Evolutionary conservation across 2,329 filamentous ascomycete genomes (phyloP), one percentile per base, ranked within the genome.

Genomic region (Stachybotrys elegans): DNA sequence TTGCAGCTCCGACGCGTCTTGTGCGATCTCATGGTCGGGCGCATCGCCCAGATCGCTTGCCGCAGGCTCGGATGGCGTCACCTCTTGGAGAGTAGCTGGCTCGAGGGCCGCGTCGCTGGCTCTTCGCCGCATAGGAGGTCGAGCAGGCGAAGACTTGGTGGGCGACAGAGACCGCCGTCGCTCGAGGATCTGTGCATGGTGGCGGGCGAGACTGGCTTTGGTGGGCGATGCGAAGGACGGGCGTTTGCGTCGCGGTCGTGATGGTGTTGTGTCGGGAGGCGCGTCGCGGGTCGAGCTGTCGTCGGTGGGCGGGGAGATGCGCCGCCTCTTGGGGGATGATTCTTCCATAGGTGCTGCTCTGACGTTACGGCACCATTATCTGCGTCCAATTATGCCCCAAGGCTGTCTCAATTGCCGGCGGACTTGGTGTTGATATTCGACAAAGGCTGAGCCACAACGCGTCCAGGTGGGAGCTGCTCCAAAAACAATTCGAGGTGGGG

Each of bases 141-240:
- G 6, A 17, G 46, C 48, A 6, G 46, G 37, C 2, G 45, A 46
- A 48, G 59, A 52, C 47, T 65, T 62, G 48, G 62, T 46, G 34
- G 64, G 55, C 53, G 66, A 53, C 53, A 65, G 57, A 44, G 66
- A 65, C 54, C 66, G 53, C 56, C 66, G 59, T 50, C 72, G 68
- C 44, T 71, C 66, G 25, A 83, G 62, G 6, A 83, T 68, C 11
- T 80, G 73, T 1, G 81, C 78, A 48, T 84, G 78, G 39, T 78
- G 74, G 50, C 78, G 75, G 45, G 80, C 70, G 13, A 85, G 63
- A 53, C 80, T 86, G 12, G 82, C 73, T 57, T 73, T 79, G 0
- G 82, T 85, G 0, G 84, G 82, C n/a, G 82, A 84, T 43, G 78
- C 78, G 56, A 81, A 86, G 1, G 81, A 84, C 1, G 77, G 73